Percentiles rank a stretch among this genome's conserved stretches.
phyloP scores from a whole-genome alignment of 139 green algal genomes.

The Limnomonas spitsbergensis region DNA sequence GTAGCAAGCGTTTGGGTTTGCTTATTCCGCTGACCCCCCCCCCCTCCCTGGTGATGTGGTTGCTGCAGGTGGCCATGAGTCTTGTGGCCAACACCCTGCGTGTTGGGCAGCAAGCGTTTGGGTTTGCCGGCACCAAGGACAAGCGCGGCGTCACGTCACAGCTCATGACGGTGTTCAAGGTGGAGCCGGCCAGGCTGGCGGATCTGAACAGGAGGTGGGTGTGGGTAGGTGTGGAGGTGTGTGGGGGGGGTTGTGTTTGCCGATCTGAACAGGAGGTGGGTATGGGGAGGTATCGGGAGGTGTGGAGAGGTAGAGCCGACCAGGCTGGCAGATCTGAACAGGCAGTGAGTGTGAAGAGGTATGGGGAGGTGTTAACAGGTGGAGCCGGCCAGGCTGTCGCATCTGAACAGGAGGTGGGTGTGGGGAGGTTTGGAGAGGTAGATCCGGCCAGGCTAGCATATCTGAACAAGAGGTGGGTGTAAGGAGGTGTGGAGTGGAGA shows the following conservation, averaged over 20 bases:
- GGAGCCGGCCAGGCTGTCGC: constrained; percentile 31
- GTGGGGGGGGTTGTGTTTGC: background rate
- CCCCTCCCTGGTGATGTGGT: too few species aligned
- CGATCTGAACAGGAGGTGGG: too few species aligned
- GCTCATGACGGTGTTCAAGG: constrained; percentile 70
- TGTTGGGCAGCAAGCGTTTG: background rate
- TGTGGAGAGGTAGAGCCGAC: constrained; percentile 44
- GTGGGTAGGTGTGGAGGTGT: background rate
- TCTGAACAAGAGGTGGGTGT: too few species aligned
- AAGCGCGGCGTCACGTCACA: constrained; percentile 86
- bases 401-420: constrained; percentile 33
- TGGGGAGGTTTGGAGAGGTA: background rate
- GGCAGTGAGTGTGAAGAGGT: background rate
- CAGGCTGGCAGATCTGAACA: constrained; percentile 51
- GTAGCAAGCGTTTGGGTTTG: constrained; percentile 31
- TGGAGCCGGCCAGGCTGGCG: constrained; percentile 43
- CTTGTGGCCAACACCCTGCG: background rate
- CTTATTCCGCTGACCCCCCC: constrained; percentile 94
- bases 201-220: constrained; percentile 35
- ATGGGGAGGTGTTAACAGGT: constrained; percentile 26
- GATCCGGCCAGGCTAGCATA: background rate
- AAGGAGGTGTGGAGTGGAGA: too few species aligned
- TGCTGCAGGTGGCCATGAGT: constrained; percentile 6
- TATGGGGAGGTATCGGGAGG: too few species aligned
- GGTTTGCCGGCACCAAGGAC: constrained; percentile 89